Conservation (phyloP, 164 flowering plant species). For the Pachysandra terminalis region DNA sequence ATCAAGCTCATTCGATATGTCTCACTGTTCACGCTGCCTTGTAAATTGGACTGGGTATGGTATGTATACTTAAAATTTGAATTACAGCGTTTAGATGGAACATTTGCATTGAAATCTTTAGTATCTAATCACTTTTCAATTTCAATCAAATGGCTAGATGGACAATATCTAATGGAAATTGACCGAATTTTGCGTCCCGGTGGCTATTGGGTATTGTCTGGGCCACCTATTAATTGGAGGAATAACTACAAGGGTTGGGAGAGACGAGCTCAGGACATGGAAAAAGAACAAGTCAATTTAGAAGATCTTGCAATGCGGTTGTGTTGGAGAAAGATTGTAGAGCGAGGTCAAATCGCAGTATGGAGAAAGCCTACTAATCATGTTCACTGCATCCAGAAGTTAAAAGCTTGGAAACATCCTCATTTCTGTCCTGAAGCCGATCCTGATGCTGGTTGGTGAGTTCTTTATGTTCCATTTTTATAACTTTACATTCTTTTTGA, state of each 20-base stretch:
- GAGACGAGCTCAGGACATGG: conserved; percentile 29
- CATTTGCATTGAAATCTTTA: background rate
- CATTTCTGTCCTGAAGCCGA: conserved; percentile 31
- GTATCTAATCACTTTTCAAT: background rate
- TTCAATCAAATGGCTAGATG: conserved; percentile 38
- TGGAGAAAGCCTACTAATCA: conserved; percentile 61
- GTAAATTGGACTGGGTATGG: conserved; percentile 53
- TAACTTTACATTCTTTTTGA: background rate
- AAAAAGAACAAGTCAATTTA: conserved; percentile 38
- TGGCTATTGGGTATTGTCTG: conserved; percentile 65
- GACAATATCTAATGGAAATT: conserved; percentile 49
- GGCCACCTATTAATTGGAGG: conserved; percentile 60
- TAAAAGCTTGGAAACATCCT: conserved; percentile 28
- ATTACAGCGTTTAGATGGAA: background rate
- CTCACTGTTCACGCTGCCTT: conserved; percentile 60
- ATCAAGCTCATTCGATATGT: conserved; percentile 62
- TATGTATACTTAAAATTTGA: conserved; percentile 13
- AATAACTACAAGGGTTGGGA: conserved; percentile 34
- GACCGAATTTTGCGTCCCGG: conserved; percentile 68
- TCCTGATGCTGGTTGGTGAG: conserved; percentile 55
- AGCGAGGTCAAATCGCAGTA: conserved; percentile 40
- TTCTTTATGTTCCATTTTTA: background rate
- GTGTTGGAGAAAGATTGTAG: conserved; percentile 57
- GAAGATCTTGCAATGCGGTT: conserved; percentile 45
- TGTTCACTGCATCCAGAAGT: conserved; percentile 37